These are phyloP conservation scores for Cladosporium cucumerinum DNA, from an alignment of 2,329 filamentous ascomycete genomes.

Conservation along the genomic window DNA sequence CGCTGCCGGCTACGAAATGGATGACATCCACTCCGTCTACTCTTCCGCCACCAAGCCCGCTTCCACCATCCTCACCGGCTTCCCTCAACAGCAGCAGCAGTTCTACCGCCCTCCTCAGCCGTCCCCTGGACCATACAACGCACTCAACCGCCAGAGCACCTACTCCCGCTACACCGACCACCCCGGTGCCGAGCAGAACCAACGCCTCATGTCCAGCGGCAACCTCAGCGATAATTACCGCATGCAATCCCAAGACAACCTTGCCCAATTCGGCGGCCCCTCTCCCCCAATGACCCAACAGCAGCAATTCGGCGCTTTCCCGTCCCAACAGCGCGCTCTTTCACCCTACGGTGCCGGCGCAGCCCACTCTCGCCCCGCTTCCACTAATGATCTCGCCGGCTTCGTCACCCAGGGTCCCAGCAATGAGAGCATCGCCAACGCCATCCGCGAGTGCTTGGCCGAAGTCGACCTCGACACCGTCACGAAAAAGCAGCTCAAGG, in stretches of 20 bases:
- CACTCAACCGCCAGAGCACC: constrained; percentile 66
- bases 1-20: constrained; percentile 81
- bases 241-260: constrained; percentile 29
- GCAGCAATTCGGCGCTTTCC: constrained; percentile 14
- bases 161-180: constrained; percentile 67
- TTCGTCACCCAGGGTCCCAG: constrained; percentile 68
- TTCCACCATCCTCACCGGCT: constrained; percentile 81
- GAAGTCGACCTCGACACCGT: constrained; percentile 96
- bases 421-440: constrained; percentile 76
- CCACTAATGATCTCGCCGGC: constrained; percentile 34
- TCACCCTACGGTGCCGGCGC: constrained; percentile 19
- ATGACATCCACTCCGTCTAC: constrained; percentile 96
- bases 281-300: constrained; percentile 22
- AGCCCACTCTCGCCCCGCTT: constrained; percentile 22
- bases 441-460: constrained; percentile 74
- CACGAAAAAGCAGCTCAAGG: constrained; percentile 89
- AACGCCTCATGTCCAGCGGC: constrained; percentile 60
- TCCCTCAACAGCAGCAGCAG: constrained; percentile 53
- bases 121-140: constrained; percentile 70
- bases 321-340: constrained; percentile 19
- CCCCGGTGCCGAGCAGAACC: constrained; percentile 40
- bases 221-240: constrained; percentile 49
- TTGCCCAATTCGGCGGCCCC: constrained; percentile 38
- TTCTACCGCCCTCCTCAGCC: constrained; percentile 61
- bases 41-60: constrained; percentile 84